Percentiles rank a stretch among this genome's conserved stretches.
These are phyloP conservation scores for Daldinia grandis DNA, from an alignment of 495 filamentous ascomycete species.

Conservation along the genomic window DNA sequence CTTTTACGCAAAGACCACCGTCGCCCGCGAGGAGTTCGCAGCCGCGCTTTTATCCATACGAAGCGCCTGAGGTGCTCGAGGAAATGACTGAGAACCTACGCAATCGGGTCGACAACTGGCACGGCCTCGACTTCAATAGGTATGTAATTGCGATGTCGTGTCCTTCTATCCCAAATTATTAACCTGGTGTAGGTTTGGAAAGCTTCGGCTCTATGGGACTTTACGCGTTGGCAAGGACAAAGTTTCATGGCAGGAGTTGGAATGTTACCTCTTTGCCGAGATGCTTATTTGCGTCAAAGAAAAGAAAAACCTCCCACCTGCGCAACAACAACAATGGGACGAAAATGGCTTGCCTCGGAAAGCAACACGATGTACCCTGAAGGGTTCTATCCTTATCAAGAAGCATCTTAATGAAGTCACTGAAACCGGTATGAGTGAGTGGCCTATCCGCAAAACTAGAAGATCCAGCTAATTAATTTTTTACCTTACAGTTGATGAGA, in stretches of 20 bases:
- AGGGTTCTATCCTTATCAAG: slow-evolving; percentile 98
- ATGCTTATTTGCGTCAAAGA: slow-evolving; percentile 99
- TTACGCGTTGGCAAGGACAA: slow-evolving; percentile 96
- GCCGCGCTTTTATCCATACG: slow-evolving; percentile 66
- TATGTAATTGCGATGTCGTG: slow-evolving; percentile 48
- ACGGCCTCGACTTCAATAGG: slow-evolving; percentile 94
- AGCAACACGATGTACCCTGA: slow-evolving; percentile 82
- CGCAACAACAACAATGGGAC: slow-evolving; percentile 67
- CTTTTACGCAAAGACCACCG: slow-evolving; percentile 54
- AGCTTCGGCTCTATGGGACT: slow-evolving; percentile 88
- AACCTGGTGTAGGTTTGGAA: slow-evolving; percentile 75
- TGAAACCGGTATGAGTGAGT: slow-evolving; percentile 63
- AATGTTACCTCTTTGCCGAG: slow-evolving; percentile 96
- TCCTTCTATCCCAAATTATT: slow-evolving; percentile 3
- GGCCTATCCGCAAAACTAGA: slow-evolving; percentile 25
- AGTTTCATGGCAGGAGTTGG: slow-evolving; percentile 96
- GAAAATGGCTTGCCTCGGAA: slow-evolving; percentile 69
- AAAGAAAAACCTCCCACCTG: slow-evolving; percentile 69
- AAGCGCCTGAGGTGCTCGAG: slow-evolving; percentile 73
- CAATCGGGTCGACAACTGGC: slow-evolving; percentile 94
- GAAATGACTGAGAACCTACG: slow-evolving; percentile 88
- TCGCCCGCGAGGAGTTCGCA: slow-evolving; percentile 59
- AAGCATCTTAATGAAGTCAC: slow-evolving; percentile 92
- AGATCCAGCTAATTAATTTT: slow-evolving; percentile 46
- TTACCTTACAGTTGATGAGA: slow-evolving; percentile 66